phyloP scores from a whole-genome alignment of 2,329 filamentous ascomycete genomes.

The Beauveria australis region DNA sequence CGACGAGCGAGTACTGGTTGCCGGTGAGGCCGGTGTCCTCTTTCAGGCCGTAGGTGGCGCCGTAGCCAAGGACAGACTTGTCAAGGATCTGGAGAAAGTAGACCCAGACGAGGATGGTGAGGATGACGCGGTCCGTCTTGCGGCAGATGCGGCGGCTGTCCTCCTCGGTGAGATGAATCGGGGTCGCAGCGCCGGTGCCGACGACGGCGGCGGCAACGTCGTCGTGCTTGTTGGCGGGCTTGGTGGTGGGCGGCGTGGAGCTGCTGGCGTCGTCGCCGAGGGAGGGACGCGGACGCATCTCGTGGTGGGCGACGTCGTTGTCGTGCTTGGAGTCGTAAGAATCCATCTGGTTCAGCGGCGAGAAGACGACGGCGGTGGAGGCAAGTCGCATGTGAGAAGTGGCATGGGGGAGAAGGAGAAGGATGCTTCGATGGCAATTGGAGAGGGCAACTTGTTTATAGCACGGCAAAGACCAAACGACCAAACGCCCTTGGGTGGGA shows the following conservation, averaged over 20 bases:
- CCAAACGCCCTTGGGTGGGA: background rate
- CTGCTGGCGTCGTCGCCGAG: slow-evolving; percentile 1
- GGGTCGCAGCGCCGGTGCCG: background rate
- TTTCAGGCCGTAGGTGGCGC: slow-evolving; percentile 46
- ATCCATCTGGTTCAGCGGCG: background rate
- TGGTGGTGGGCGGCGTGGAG: background rate
- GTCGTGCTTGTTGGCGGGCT: background rate
- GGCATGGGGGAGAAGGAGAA: background rate
- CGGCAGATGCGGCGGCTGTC: slow-evolving; percentile 38
- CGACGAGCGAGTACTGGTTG: slow-evolving; percentile 48
- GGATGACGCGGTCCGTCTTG: slow-evolving; percentile 53
- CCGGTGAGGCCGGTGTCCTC: slow-evolving; percentile 41
- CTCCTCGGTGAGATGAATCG: slow-evolving; percentile 28
- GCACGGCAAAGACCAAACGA: background rate
- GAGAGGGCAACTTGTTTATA: background rate
- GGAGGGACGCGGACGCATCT: background rate
- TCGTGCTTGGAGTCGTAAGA: slow-evolving; percentile 4
- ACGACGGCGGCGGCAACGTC: slow-evolving; percentile 1
- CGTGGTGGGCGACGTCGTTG: slow-evolving; percentile 11
- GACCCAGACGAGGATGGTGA: slow-evolving; percentile 48
- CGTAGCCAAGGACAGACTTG: slow-evolving; percentile 49
- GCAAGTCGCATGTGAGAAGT: background rate
- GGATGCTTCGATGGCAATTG: background rate
- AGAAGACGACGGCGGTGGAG: background rate
- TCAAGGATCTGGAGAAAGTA: slow-evolving; percentile 53